Conservation (phyloP, 106 monocot genomes). For the Gastrodia elata region DNA sequence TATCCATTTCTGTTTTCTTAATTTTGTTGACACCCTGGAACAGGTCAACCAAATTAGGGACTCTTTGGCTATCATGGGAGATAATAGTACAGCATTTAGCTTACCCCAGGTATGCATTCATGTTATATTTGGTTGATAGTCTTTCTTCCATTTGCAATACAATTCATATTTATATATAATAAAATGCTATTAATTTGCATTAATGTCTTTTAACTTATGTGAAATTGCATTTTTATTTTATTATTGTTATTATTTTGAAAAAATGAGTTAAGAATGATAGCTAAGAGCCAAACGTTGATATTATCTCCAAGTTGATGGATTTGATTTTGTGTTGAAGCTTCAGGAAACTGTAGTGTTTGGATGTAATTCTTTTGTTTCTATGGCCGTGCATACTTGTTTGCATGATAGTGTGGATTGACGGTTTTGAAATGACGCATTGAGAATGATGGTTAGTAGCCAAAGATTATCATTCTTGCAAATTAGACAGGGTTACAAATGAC, state of each 20-base stretch:
- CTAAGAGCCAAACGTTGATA: background rate
- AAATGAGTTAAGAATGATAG: background rate
- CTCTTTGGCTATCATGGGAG: slow-evolving; percentile 69
- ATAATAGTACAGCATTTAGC: slow-evolving; percentile 86
- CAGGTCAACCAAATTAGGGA: slow-evolving; percentile 80
- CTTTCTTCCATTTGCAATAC: background rate
- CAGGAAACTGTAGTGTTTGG: background rate
- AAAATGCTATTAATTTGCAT: background rate
- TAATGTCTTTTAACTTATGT: background rate
- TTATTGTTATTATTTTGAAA: background rate
- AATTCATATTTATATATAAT: background rate
- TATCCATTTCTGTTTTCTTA: background rate
- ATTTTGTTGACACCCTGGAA: slow-evolving; percentile 1
- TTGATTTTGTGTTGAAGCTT: background rate
- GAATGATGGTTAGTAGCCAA: too few relatives aligned
- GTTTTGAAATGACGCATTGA: too few relatives aligned
- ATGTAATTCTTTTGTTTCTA: background rate
- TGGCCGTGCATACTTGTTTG: background rate
- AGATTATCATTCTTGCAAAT: too few relatives aligned
- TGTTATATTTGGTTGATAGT: background rate
- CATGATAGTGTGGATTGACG: too few relatives aligned
- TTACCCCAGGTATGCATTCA: slow-evolving; percentile 70
- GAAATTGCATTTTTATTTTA: background rate
- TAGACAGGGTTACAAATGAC: too few relatives aligned
- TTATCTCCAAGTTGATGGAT: background rate